Percentiles rank a stretch among this genome's conserved stretches.
These are phyloP conservation scores for Claviceps pazoutovae DNA, from an alignment of 2,329 filamentous ascomycete genomes.

Conservation along the genomic window DNA sequence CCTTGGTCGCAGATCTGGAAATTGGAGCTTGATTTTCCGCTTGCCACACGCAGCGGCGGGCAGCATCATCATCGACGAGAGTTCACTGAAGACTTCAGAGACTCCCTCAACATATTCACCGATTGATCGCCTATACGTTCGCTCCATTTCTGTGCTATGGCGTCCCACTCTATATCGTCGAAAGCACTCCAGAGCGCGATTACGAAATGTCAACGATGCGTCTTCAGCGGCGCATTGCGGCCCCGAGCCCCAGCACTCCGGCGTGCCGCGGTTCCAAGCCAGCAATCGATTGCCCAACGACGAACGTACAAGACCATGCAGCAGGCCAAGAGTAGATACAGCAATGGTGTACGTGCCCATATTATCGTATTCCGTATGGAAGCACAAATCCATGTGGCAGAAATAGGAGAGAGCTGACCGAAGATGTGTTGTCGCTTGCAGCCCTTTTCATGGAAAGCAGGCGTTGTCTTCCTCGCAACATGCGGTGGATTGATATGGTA, in stretches of 20 bases:
- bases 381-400: neutral
- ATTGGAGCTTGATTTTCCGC: no score
- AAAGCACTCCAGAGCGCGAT: slow-evolving; percentile 22
- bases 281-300: slow-evolving; percentile 23
- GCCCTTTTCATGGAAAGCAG: slow-evolving; percentile 92
- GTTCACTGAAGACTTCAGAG: no score
- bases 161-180: slow-evolving; percentile 17
- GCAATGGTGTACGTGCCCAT: slow-evolving; percentile 33
- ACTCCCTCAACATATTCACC: neutral
- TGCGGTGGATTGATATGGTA: slow-evolving; percentile 72
- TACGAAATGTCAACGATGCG: slow-evolving; percentile 25
- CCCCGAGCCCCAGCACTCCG: slow-evolving; percentile 22
- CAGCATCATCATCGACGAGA: neutral
- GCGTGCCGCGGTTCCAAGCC: slow-evolving; percentile 16
- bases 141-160: slow-evolving; percentile 17
- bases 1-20: no score
- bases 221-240: slow-evolving; percentile 22
- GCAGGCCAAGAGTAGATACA: slow-evolving; percentile 43
- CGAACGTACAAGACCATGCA: slow-evolving; percentile 39
- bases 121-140: neutral
- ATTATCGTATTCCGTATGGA: neutral
- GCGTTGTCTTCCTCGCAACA: slow-evolving; percentile 67
- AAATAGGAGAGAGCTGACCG: slow-evolving; percentile 12
- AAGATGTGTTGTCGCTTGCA: slow-evolving; percentile 18
- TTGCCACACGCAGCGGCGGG: neutral